These are phyloP conservation scores for Cordyceps tenuipes DNA, from an alignment of 2,329 filamentous ascomycete species.

Conservation along the genomic window DNA sequence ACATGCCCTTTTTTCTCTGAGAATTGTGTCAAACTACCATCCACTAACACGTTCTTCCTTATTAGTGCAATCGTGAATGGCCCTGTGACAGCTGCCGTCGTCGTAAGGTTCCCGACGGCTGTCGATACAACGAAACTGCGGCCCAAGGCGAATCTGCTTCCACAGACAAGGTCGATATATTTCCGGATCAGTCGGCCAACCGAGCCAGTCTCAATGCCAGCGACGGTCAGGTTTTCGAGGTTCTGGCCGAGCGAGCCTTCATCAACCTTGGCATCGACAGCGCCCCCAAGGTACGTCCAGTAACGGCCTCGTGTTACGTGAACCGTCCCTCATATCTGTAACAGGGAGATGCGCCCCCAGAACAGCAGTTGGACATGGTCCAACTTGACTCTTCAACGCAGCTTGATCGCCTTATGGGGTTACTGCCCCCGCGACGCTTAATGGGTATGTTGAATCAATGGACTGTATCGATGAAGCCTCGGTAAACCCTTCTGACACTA, in stretches of 20 bases:
- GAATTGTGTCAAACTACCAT: not conserved
- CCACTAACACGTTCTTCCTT: not conserved
- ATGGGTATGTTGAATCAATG: slow-evolving; percentile 16
- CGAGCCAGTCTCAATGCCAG: slow-evolving; percentile 2
- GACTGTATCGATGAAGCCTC: too few species aligned
- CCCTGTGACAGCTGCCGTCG: slow-evolving; percentile 25
- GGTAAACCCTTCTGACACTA: not conserved
- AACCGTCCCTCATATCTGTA: not conserved
- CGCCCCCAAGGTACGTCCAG: not conserved
- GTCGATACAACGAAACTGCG: slow-evolving; percentile 18
- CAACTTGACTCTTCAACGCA: slow-evolving; percentile 16
- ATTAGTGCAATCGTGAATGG: slow-evolving; percentile 27
- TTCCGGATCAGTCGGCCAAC: not conserved
- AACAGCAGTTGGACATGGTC: slow-evolving; percentile 15
- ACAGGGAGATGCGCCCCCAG: slow-evolving; percentile 9
- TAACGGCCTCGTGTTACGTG: too few species aligned
- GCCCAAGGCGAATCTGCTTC: slow-evolving; percentile 9
- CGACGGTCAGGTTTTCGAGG: slow-evolving; percentile 14
- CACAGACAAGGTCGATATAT: not conserved
- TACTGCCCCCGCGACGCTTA: slow-evolving; percentile 19
- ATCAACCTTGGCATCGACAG: slow-evolving; percentile 17
- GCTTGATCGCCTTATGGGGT: slow-evolving; percentile 18
- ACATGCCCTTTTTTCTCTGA: too few species aligned
- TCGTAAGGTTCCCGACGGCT: slow-evolving; percentile 23
- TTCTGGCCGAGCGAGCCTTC: slow-evolving; percentile 17